phyloP scores from a whole-genome alignment of 495 filamentous ascomycete genomes.

The Aspergillus mulundensis region DNA sequence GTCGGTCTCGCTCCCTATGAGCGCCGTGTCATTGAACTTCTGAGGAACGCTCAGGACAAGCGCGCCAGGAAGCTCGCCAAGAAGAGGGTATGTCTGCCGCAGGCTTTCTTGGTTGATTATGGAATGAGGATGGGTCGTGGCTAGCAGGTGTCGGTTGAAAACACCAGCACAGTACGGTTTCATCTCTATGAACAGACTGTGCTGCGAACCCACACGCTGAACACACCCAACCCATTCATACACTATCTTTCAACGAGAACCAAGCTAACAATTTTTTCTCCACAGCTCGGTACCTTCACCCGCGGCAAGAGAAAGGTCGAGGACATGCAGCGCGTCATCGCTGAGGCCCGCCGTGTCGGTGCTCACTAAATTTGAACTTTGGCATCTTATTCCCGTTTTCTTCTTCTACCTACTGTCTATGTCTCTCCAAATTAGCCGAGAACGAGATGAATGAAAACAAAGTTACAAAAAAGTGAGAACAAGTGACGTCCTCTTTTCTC shows the following conservation, averaged over 20 bases:
- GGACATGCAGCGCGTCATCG: constrained; percentile 94
- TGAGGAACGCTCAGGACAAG: constrained; percentile 99
- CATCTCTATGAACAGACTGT: not conserved
- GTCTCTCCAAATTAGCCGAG: constrained; percentile 25
- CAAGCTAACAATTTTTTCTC: constrained; percentile 17
- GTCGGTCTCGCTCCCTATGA: constrained; percentile 90
- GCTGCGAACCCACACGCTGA: not conserved
- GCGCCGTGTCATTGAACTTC: constrained; percentile 95
- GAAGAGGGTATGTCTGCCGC: constrained; percentile 71
- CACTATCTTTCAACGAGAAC: not conserved
- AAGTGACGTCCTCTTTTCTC: not conserved
- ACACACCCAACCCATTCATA: not conserved
- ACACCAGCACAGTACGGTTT: not conserved
- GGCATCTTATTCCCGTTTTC: constrained; percentile 25
- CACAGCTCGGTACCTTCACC: constrained; percentile 88
- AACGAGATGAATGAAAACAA: constrained; percentile 20
- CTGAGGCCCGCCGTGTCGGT: constrained; percentile 78
- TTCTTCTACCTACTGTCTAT: constrained; percentile 17
- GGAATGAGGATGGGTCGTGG: not conserved
- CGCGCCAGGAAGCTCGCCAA: constrained; percentile 97
- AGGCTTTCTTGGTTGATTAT: not conserved
- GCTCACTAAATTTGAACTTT: constrained; percentile 58
- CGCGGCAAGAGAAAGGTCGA: constrained; percentile 99
- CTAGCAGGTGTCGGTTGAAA: not conserved
- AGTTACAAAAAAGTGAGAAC: constrained; percentile 6